phyloP scores from a whole-genome alignment of 2,329 filamentous ascomycete species.

The Fragosphaeria purpurea region DNA sequence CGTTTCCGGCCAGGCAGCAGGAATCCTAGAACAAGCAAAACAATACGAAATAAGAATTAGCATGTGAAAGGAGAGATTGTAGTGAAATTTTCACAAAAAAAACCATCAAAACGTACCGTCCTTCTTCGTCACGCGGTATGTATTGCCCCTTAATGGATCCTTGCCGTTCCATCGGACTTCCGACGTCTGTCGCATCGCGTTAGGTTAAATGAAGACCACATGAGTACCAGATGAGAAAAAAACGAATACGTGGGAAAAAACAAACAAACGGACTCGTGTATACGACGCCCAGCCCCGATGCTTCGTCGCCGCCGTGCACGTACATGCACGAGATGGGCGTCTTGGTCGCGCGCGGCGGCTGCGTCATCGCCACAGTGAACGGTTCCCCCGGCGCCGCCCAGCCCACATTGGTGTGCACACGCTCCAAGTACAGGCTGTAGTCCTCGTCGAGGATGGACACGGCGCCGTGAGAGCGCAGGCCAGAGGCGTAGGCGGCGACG shows the following conservation, averaged over 20 bases:
- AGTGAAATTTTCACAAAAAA: no score
- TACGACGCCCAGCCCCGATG: conserved; percentile 30
- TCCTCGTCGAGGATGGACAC: conserved; percentile 1
- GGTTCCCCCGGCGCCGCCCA: neutral
- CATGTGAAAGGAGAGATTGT: neutral
- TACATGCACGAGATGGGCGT: conserved; percentile 8
- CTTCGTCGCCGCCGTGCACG: conserved; percentile 24
- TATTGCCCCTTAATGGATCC: conserved; percentile 27
- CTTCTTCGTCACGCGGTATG: conserved; percentile 33
- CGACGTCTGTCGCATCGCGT: no score
- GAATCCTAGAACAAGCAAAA: neutral
- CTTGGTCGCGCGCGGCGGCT: neutral
- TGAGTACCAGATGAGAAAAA: neutral
- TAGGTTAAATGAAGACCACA: no score
- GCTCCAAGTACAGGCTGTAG: neutral
- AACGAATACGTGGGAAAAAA: neutral
- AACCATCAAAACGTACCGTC: conserved; percentile 22
- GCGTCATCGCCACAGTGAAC: neutral
- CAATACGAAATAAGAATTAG: neutral
- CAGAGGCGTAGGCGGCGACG: neutral
- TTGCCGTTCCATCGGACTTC: no score
- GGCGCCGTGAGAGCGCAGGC: neutral
- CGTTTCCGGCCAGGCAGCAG: neutral
- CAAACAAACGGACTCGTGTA: conserved; percentile 28
- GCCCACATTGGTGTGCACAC: neutral